A percentile compares a stretch with the other conserved stretches of the same genome.
Evolutionary conservation across 805 yeast species (phyloP).

Genomic region (Zygosaccharomyces gambellarensis): DNA sequence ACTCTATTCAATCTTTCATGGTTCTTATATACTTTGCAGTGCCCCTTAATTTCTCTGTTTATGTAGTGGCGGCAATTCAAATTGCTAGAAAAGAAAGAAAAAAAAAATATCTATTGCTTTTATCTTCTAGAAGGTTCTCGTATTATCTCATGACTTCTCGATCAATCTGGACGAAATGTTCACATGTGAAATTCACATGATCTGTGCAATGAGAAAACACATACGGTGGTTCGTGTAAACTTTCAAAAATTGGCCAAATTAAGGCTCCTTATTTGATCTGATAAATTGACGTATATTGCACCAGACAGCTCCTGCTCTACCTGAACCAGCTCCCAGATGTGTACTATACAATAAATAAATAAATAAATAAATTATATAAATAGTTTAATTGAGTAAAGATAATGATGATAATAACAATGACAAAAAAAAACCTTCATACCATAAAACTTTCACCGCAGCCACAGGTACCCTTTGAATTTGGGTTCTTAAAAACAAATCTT

Average conservation of each 20-base stretch:
- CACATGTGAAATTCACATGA: background rate
- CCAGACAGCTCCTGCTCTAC: background rate
- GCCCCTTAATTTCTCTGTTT: conserved; percentile 8
- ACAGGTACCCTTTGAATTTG: conserved; percentile 95
- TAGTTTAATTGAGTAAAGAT: background rate
- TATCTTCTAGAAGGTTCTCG: conserved; percentile 2
- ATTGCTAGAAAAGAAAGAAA: background rate
- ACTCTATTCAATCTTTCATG: background rate
- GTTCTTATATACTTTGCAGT: background rate
- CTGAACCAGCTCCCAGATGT: background rate
- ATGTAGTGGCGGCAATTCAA: background rate
- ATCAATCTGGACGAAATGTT: conserved; percentile 9
- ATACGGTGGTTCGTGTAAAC: no score
- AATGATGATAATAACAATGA: background rate
- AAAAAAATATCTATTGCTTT: background rate
- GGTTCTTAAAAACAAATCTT: conserved; percentile 88
- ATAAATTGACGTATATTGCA: background rate
- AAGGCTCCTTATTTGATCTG: no score
- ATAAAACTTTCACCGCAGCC: conserved; percentile 99
- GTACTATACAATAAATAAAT: conserved; percentile 8
- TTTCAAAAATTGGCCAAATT: no score
- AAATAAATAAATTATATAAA: conserved; percentile 14
- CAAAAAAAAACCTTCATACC: conserved; percentile 48
- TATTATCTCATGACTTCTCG: conserved; percentile 8
- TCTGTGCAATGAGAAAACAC: background rate